Percentiles rank a stretch among this genome's conserved stretches.
Conservation (phyloP, 2,329 filamentous ascomycete genomes). For the Penicillium sp. region DNA sequence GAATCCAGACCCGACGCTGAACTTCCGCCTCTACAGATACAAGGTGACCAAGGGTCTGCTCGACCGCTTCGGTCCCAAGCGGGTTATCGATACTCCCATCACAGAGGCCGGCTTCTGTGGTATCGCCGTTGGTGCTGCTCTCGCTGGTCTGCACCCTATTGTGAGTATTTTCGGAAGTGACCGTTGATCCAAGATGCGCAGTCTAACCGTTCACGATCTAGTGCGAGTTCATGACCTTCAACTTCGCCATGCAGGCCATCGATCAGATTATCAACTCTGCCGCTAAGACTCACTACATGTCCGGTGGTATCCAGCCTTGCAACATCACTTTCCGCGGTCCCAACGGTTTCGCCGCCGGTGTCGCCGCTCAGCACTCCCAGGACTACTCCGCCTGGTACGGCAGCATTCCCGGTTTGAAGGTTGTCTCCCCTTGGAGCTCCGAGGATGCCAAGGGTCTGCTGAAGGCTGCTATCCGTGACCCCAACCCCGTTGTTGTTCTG, state of each 20-base stretch:
- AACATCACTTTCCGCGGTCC: constrained; percentile 99
- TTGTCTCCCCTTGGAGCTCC: constrained; percentile 91
- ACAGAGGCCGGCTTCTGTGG: constrained; percentile 95
- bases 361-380: constrained; percentile 96
- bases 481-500: constrained; percentile 90
- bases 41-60: constrained; percentile 98
- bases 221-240: constrained; percentile 99
- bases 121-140: constrained; percentile 88
- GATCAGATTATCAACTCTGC: constrained; percentile 99
- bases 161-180: constrained; percentile 55
- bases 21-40: constrained; percentile 57
- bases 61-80: constrained; percentile 94
- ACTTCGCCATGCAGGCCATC: constrained; percentile 99
- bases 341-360: constrained; percentile 95
- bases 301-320: constrained; percentile 97
- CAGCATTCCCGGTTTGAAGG: constrained; percentile 95
- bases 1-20: constrained; percentile 34
- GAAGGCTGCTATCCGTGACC: constrained; percentile 96
- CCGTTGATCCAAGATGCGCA: not conserved
- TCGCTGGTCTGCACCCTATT: constrained; percentile 90
- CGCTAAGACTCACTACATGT: constrained; percentile 99
- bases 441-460: constrained; percentile 98
- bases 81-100: constrained; percentile 97
- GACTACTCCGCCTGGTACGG: constrained; percentile 99
- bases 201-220: constrained; percentile 36